phyloP scores from a whole-genome alignment of 371 early-diverging fungal species.

The Thermomucor indicae-seudaticae region DNA sequence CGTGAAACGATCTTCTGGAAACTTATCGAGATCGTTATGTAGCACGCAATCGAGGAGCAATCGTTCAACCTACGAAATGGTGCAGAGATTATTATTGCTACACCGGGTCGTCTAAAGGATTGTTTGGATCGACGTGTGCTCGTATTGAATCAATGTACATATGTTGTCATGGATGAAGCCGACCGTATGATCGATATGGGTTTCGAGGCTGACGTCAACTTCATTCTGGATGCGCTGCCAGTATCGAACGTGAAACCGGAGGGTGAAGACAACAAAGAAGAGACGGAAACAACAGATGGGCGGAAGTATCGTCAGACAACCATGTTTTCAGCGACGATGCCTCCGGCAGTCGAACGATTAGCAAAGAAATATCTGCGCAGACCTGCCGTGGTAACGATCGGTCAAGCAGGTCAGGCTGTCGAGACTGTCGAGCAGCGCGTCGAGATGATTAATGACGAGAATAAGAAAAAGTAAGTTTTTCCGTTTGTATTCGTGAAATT shows the following conservation, averaged over 20 bases:
- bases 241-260: slow-evolving; percentile 88
- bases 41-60: slow-evolving; percentile 85
- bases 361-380: slow-evolving; percentile 90
- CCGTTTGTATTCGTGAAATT: not conserved
- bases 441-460: slow-evolving; percentile 88
- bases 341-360: slow-evolving; percentile 89
- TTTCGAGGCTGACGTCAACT: slow-evolving; percentile 93
- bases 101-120: slow-evolving; percentile 95
- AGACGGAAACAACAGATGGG: slow-evolving; percentile 24
- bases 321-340: slow-evolving; percentile 99
- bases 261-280: slow-evolving; percentile 63
- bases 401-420: slow-evolving; percentile 95
- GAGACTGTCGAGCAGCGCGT: slow-evolving; percentile 92
- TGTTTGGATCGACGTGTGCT: slow-evolving; percentile 80
- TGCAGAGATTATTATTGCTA: slow-evolving; percentile 94
- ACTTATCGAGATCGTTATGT: slow-evolving; percentile 3
- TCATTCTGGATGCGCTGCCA: slow-evolving; percentile 91
- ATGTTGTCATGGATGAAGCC: slow-evolving; percentile 97
- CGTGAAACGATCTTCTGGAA: not conserved
- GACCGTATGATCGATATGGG: slow-evolving; percentile 99
- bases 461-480: slow-evolving; percentile 68
- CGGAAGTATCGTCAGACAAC: slow-evolving; percentile 92
- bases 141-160: slow-evolving; percentile 80
- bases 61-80: slow-evolving; percentile 80
- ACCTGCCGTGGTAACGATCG: slow-evolving; percentile 97